Base-by-base conservation (phyloP, 805 yeast species). In the Starmerella etchellsii region DNA sequence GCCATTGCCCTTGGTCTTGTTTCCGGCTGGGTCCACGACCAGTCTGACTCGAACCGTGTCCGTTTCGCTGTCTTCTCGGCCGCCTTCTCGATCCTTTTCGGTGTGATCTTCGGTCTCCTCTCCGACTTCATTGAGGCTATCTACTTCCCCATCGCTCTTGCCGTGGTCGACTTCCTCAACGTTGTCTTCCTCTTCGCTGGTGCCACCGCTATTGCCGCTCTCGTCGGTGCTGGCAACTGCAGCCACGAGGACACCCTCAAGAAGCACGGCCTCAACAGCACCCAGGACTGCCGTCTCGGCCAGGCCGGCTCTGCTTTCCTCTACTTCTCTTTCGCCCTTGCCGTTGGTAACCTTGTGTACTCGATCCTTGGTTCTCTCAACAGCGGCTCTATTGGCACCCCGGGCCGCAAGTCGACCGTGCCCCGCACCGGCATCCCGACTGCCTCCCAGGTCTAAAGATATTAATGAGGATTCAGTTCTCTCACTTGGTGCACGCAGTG, bases 191-290 rank as follows among this genome's bases (percentile, higher is more conserved):
- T 95, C 42, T 83, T 91, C 63, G 76, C 97, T 37, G 97, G 83
- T 51, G 97, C 87, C 56, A 76, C 94, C 44, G 95, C 95, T 39
- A 69, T 91, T 59, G 97, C 97, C 40, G 94, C 83, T 46, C 93
- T 77, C 56, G 76, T 81, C 59, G 76, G 87, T 64, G 71, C 70
- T 50, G 95, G 85, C 71, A 79, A 94, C 31, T 88, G 98, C 71
- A 45, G 68, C 53, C 80, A 84, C 75, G 51, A 67, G 47, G 44
- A 31, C 41, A 85, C 82, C 70, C 46, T 85, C 51, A 68, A 74
- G 53, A 36, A 54, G 50, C 88, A 88, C 73, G 62, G 62, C 47
- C 71, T 81, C 46, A 93, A 94, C 52, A 69, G 78, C 32, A 56
- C 67, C 19, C 81, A 75, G 57, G 77, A 97, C 71, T 91, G 99